Evolutionary conservation across 2,329 filamentous ascomycete species (phyloP).

Genomic region (Aspergillus sp.): DNA sequence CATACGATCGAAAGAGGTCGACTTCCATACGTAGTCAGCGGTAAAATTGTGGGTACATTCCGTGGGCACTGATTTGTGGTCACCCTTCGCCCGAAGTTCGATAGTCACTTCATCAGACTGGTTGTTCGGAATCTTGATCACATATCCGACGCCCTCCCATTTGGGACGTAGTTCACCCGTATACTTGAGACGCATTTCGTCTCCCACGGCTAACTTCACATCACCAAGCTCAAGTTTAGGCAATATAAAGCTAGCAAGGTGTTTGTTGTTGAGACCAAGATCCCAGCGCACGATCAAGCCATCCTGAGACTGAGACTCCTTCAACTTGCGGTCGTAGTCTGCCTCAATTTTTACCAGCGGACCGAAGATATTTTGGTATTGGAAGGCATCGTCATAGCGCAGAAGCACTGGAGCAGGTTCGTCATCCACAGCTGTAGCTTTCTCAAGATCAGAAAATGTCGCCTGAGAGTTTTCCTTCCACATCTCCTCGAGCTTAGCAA

Average conservation of each 20-base stretch:
- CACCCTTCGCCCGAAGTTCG: slow-evolving; percentile 88
- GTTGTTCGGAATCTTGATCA: slow-evolving; percentile 99
- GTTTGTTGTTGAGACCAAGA: slow-evolving; percentile 93
- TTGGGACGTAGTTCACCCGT: slow-evolving; percentile 86
- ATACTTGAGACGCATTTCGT: slow-evolving; percentile 97
- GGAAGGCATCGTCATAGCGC: slow-evolving; percentile 94
- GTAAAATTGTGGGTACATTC: slow-evolving; percentile 98
- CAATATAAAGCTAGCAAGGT: slow-evolving; percentile 89
- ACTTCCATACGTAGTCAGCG: slow-evolving; percentile 99
- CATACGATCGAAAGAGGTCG: slow-evolving; percentile 98
- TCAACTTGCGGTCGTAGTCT: slow-evolving; percentile 97
- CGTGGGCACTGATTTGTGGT: slow-evolving; percentile 92
- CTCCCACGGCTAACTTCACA: slow-evolving; percentile 94
- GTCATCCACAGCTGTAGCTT: slow-evolving; percentile 86
- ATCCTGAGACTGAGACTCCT: slow-evolving; percentile 96
- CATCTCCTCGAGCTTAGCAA: slow-evolving; percentile 93
- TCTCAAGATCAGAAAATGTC: slow-evolving; percentile 87
- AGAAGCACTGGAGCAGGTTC: slow-evolving; percentile 89
- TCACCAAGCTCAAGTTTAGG: slow-evolving; percentile 97
- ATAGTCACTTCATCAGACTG: slow-evolving; percentile 97
- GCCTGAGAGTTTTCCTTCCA: slow-evolving; percentile 95
- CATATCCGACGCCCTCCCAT: slow-evolving; percentile 98
- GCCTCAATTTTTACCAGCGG: slow-evolving; percentile 98
- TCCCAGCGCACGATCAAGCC: slow-evolving; percentile 94
- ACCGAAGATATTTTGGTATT: slow-evolving; percentile 98